Conservation (phyloP, 2,329 filamentous ascomycete species). For the Aspergillus awamori region DNA sequence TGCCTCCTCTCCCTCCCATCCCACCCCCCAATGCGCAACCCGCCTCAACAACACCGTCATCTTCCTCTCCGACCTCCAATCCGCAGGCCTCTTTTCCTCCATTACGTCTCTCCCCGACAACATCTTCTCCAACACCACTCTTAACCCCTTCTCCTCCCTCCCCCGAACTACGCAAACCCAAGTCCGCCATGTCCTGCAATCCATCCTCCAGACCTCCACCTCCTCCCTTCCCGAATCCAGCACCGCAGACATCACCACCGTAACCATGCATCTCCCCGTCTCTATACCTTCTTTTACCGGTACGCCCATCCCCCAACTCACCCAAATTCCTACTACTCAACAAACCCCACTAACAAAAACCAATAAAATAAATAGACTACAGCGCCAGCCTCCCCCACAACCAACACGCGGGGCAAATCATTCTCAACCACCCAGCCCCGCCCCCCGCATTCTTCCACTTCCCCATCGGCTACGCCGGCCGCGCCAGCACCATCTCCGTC, state of each 20-base stretch:
- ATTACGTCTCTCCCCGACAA: slow-evolving; percentile 25
- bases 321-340: slow-evolving; percentile 35
- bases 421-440: slow-evolving; percentile 28
- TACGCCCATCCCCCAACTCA: slow-evolving; percentile 58
- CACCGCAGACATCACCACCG: slow-evolving; percentile 40
- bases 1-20: slow-evolving; percentile 46
- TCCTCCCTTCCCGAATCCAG: slow-evolving; percentile 22
- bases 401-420: slow-evolving; percentile 29
- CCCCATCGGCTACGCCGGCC: slow-evolving; percentile 58
- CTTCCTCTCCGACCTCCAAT: slow-evolving; percentile 53
- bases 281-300: slow-evolving; percentile 59
- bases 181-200: slow-evolving; percentile 46
- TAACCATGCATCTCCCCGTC: slow-evolving; percentile 59
- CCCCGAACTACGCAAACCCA: slow-evolving; percentile 41
- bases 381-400: slow-evolving; percentile 40
- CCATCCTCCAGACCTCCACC: slow-evolving; percentile 10
- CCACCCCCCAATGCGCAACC: slow-evolving; percentile 52
- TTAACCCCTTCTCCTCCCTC: slow-evolving; percentile 57
- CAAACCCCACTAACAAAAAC: slow-evolving; percentile 47
- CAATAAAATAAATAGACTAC: slow-evolving; percentile 33
- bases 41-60: slow-evolving; percentile 56
- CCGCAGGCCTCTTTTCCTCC: slow-evolving; percentile 31
- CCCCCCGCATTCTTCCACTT: slow-evolving; percentile 50
- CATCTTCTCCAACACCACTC: slow-evolving; percentile 38
- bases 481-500: slow-evolving; percentile 57